phyloP scores from a whole-genome alignment of 352 stramenopile species.

The Phytophthora hibernalis region DNA sequence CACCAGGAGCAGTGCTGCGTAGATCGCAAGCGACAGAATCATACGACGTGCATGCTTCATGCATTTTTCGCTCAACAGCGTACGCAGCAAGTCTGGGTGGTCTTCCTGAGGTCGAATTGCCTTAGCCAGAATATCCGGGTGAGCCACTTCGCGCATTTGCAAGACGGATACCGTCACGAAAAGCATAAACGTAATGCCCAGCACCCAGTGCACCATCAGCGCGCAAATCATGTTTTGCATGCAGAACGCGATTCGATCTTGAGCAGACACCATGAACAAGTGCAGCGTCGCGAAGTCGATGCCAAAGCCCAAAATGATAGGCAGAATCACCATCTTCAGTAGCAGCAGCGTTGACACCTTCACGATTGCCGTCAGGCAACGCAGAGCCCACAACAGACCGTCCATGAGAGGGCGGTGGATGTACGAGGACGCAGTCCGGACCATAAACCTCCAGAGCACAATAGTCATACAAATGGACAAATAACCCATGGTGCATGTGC shows the following conservation, averaged over 20 bases:
- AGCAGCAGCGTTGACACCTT: conserved; percentile 96
- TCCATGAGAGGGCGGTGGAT: conserved; percentile 85
- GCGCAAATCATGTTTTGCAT: conserved; percentile 91
- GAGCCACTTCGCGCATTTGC: conserved; percentile 94
- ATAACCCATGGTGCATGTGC: conserved; percentile 82
- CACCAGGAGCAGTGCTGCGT: conserved; percentile 86
- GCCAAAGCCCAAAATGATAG: conserved; percentile 93
- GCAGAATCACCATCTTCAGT: conserved; percentile 98
- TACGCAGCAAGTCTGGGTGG: conserved; percentile 96
- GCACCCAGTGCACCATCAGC: conserved; percentile 96
- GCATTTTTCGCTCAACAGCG: conserved; percentile 94
- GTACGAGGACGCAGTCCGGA: conserved; percentile 84
- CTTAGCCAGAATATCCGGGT: conserved; percentile 92
- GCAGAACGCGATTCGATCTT: conserved; percentile 84
- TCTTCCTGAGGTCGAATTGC: conserved; percentile 95
- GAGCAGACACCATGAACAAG: conserved; percentile 85
- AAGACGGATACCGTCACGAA: conserved; percentile 97
- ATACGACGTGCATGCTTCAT: conserved; percentile 95
- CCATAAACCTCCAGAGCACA: conserved; percentile 86
- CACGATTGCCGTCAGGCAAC: conserved; percentile 86
- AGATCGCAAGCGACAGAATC: conserved; percentile 93
- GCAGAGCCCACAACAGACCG: conserved; percentile 79
- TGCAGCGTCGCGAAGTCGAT: conserved; percentile 94
- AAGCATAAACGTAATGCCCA: conserved; percentile 98
- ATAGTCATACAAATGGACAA: conserved; percentile 87